Evolutionary conservation across 352 stramenopile species (phyloP).

Genomic region (Globisporangium paddicum): DNA sequence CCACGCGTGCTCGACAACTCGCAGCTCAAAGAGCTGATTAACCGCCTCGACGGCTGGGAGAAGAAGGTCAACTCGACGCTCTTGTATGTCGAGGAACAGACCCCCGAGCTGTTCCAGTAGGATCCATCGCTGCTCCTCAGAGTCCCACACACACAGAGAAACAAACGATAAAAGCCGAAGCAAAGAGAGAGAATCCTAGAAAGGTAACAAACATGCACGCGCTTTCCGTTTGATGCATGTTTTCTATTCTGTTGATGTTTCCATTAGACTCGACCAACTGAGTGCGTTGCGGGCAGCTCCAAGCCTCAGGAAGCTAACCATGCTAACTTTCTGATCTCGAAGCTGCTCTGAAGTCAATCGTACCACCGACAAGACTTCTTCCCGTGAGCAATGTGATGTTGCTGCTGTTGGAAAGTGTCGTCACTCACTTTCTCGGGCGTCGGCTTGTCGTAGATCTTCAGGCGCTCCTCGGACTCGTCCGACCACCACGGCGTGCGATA

Average conservation of each 20-base stretch:
- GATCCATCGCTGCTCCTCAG: background rate
- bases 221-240: slow-evolving; percentile 1
- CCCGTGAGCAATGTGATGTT: slow-evolving; percentile 21
- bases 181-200: background rate
- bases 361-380: slow-evolving; percentile 52
- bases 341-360: slow-evolving; percentile 20
- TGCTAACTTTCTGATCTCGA: background rate
- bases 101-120: slow-evolving; percentile 84
- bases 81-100: slow-evolving; percentile 85
- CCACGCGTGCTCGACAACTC: slow-evolving; percentile 78
- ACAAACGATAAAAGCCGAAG: background rate
- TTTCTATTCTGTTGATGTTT: background rate
- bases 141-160: background rate
- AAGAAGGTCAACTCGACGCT: slow-evolving; percentile 84
- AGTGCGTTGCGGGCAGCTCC: background rate
- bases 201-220: background rate
- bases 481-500: slow-evolving; percentile 40
- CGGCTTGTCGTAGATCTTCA: slow-evolving; percentile 15
- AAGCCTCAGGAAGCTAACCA: background rate
- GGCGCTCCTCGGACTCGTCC: slow-evolving; percentile 26
- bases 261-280: background rate
- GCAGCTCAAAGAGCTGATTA: slow-evolving; percentile 72
- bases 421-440: slow-evolving; percentile 10
- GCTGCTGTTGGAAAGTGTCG: slow-evolving; percentile 9
- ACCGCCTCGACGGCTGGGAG: slow-evolving; percentile 65